Evolutionary conservation across 2,329 filamentous ascomycete genomes (phyloP).

Genomic region (Bertia moriformis): DNA sequence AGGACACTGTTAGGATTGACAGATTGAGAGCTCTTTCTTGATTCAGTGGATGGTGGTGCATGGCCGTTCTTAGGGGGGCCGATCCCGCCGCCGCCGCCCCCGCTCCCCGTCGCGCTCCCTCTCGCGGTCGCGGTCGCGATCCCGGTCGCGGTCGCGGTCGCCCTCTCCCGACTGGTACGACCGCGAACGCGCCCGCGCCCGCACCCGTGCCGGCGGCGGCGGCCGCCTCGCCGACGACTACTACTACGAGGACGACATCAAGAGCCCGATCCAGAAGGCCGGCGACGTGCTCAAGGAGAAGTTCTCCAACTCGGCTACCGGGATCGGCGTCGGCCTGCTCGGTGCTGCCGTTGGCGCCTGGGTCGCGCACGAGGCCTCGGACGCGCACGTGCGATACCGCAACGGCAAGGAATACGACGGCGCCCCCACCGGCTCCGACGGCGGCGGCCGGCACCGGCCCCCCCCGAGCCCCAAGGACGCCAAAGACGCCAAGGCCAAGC

Average conservation of each 20-base stretch:
- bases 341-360: constrained; percentile 38
- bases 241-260: constrained; percentile 5
- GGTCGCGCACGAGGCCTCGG: constrained; percentile 31
- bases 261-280: constrained; percentile 22
- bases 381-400: constrained; percentile 18
- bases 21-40: constrained; percentile 25
- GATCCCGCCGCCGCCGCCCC: constrained; percentile 11
- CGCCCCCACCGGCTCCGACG: constrained; percentile 10
- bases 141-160: constrained; percentile 12
- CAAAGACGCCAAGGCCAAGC: constrained; percentile 13
- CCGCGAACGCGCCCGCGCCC: constrained; percentile 1
- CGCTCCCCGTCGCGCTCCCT: constrained; percentile 8
- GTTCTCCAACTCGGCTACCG: constrained; percentile 31
- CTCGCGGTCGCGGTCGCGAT: constrained; percentile 3
- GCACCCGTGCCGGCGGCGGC: no score
- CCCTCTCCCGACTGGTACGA: constrained; percentile 4
- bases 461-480: constrained; percentile 11
- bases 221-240: no score
- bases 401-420: constrained; percentile 8
- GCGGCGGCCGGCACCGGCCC: constrained; percentile 10
- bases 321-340: constrained; percentile 33
- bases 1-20: constrained; percentile 24
- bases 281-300: constrained; percentile 25
- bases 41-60: constrained; percentile 22
- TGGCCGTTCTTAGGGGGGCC: constrained; percentile 23